Evolutionary conservation across 331 rosid species (phyloP).

Genomic region (Erythrophleum ivorense): DNA sequence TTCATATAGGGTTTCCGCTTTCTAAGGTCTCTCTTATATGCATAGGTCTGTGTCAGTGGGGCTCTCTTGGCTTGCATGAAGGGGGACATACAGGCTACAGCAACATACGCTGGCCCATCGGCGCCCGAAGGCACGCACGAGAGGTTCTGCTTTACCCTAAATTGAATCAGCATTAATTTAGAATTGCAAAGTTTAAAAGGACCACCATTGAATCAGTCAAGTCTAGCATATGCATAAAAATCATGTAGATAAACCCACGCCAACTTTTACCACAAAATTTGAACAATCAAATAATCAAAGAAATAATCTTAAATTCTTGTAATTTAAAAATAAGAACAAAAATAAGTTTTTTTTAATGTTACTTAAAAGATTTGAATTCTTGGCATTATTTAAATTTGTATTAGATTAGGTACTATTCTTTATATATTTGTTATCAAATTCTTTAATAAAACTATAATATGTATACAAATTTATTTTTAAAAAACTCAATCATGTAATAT

Average conservation of each 20-base stretch:
- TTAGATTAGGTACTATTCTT: too few species aligned
- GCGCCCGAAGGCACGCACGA: slow-evolving; percentile 44
- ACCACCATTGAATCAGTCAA: slow-evolving; percentile 5
- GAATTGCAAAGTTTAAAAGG: not conserved
- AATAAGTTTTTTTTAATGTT: too few species aligned
- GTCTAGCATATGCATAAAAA: not conserved
- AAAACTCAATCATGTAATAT: too few species aligned
- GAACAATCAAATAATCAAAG: not conserved
- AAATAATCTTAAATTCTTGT: not conserved
- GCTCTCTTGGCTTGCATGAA: slow-evolving; percentile 35
- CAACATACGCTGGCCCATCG: slow-evolving; percentile 13
- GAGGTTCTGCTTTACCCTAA: not conserved
- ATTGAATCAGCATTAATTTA: not conserved
- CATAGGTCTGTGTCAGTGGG: not conserved
- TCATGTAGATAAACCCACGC: not conserved
- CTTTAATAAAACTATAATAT: too few species aligned
- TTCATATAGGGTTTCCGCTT: not conserved
- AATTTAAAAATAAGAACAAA: too few species aligned
- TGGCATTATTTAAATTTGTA: too few species aligned
- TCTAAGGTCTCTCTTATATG: not conserved
- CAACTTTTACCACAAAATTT: not conserved
- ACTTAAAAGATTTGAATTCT: too few species aligned
- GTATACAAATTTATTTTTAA: too few species aligned
- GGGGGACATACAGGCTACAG: slow-evolving; percentile 43
- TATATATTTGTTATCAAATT: too few species aligned